Evolutionary conservation across 1,284 basidiomycete genomes (phyloP).

Genomic region (Microbotryomycetes sp.): DNA sequence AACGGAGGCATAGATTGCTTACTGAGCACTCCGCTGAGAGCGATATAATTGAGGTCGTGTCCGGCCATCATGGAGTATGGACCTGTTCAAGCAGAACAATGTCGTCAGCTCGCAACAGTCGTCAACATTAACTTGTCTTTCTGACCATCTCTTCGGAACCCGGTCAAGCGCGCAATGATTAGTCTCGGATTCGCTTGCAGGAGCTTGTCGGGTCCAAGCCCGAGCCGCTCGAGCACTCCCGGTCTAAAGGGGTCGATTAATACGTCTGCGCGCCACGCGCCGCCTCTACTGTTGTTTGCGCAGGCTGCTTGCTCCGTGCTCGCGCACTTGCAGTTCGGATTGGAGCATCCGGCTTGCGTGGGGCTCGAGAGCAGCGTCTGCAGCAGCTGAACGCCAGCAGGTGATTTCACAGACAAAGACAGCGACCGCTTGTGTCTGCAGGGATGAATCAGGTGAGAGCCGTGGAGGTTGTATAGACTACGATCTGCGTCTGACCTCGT

Average conservation of each 20-base stretch:
- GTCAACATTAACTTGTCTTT: too few species aligned
- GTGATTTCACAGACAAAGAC: constrained; percentile 56
- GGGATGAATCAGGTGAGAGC: constrained; percentile 39
- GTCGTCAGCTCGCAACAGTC: too few species aligned
- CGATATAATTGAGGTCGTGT: constrained; percentile 81
- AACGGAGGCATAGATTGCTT: too few species aligned
- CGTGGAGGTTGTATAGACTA: background rate
- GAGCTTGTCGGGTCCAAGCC: constrained; percentile 67
- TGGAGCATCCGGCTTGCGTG: background rate
- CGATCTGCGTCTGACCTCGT: constrained; percentile 10
- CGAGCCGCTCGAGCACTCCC: constrained; percentile 69
- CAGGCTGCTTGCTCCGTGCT: background rate
- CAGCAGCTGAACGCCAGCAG: constrained; percentile 54
- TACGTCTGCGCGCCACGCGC: constrained; percentile 52
- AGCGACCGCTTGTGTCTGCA: constrained; percentile 67
- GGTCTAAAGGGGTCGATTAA: constrained; percentile 77
- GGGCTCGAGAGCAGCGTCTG: constrained; percentile 51
- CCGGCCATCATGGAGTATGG: constrained; percentile 39
- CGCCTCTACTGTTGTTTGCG: background rate
- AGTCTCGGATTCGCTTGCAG: constrained; percentile 40
- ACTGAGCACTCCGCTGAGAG: constrained; percentile 68
- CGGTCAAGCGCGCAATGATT: constrained; percentile 40
- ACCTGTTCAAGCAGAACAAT: constrained; percentile 1
- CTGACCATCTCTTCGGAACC: constrained; percentile 38
- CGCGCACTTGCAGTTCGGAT: background rate